Percentiles rank a stretch among this genome's conserved stretches.
Conservation (phyloP, 2,329 filamentous ascomycete genomes). For the Penicillium freii region DNA sequence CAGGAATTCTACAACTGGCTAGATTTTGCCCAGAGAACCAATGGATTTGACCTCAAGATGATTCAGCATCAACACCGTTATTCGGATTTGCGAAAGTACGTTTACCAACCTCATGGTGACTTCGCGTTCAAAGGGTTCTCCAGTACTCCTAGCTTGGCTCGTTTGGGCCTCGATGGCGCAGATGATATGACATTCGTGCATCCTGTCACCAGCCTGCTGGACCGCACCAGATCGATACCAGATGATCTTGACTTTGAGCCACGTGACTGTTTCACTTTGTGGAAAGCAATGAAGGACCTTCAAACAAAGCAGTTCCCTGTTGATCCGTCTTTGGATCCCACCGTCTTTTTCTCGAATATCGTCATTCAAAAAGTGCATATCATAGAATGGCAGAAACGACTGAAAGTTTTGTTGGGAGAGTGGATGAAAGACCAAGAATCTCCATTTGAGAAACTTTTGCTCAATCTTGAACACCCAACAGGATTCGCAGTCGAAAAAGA, state of each 20-base stretch:
- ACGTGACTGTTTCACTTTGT: slow-evolving; percentile 66
- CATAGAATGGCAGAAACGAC: slow-evolving; percentile 59
- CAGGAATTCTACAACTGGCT: slow-evolving; percentile 69
- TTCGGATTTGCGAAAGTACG: slow-evolving; percentile 74
- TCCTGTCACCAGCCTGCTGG: slow-evolving; percentile 62
- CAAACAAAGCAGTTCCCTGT: slow-evolving; percentile 55
- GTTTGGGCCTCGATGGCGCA: slow-evolving; percentile 49
- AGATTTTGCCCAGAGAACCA: slow-evolving; percentile 59
- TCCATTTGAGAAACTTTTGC: slow-evolving; percentile 53
- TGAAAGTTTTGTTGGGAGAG: slow-evolving; percentile 58
- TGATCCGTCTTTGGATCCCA: slow-evolving; percentile 22
- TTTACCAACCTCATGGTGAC: slow-evolving; percentile 55
- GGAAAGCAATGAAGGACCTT: slow-evolving; percentile 61
- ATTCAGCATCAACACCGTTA: slow-evolving; percentile 68
- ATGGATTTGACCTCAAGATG: slow-evolving; percentile 64
- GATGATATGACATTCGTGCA: slow-evolving; percentile 61
- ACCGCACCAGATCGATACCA: slow-evolving; percentile 62
- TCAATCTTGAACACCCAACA: slow-evolving; percentile 42
- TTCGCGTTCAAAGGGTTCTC: slow-evolving; percentile 56
- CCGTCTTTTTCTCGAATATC: slow-evolving; percentile 46
- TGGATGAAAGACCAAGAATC: slow-evolving; percentile 61
- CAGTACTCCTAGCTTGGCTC: slow-evolving; percentile 14
- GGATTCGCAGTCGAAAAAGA: background rate
- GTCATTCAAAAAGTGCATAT: slow-evolving; percentile 64
- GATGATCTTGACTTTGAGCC: slow-evolving; percentile 69